Evolutionary conservation across 306 rosid species (phyloP), one percentile per base, ranked within the genome.

Genomic region (Vigna nakashimae): DNA sequence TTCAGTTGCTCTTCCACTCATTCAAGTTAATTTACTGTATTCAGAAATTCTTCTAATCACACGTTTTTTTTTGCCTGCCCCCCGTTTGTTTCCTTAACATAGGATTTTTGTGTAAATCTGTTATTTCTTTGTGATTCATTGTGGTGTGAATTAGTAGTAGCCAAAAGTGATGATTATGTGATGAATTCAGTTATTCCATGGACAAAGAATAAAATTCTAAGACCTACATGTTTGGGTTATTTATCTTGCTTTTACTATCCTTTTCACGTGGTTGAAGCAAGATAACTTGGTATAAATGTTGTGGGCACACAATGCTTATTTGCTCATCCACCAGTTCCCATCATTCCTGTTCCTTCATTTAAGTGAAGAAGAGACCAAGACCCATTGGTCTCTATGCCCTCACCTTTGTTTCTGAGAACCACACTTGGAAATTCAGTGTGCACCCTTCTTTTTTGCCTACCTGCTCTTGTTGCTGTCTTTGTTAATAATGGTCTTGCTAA

Each of bases 51-150:
- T 56, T 88, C 88, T 20, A 77, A 49, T 73, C 85, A 76, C 90
- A 77, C 86, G 46, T 42, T 42, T 42, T 70, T 48, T 60, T 18
- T 28, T 45, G 16, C 71, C 71, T 53, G 79, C 65, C 13, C 66
- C 70, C 10, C 8, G 59, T 26, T 67, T 71, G 74, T 84, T 86
- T 78, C 84, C 58, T 74, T 65, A 83, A 81, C 87, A 83, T 87
- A 89, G 89, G 75, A 84, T 87, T 88, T 86, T 84, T 84, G 87
- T 92, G 93, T 92, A 90, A 73, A 89, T 89, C 86, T 81, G 74
- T 76, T 46, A 83, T 82, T 79, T 71, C 32, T 86, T 82, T 76
- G 72, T 85, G 87, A 87, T 88, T 86, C 90, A 88, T 85, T 88
- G 82, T 84, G 79, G 89, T 87, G 91, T 88, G 89, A 85, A 83